phyloP scores from a whole-genome alignment of 352 stramenopile species.

The Bremia lactucae region DNA sequence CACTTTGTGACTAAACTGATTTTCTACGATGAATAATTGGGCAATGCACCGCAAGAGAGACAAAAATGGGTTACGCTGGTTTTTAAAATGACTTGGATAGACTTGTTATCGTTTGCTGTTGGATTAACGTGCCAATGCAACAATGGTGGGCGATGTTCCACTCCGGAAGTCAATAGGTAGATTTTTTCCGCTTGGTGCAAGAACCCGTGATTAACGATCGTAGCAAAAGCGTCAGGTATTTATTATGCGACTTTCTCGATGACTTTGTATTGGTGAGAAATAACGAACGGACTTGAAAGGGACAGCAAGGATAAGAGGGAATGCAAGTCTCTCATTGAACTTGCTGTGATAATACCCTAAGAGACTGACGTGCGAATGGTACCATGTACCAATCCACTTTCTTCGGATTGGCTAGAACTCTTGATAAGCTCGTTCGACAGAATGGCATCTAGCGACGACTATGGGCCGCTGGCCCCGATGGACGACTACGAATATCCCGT shows the following conservation, averaged over 20 bases:
- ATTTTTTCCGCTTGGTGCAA: constrained; percentile 4
- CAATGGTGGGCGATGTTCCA: constrained; percentile 8
- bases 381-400: constrained; percentile 19
- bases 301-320: constrained; percentile 1
- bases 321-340: constrained; percentile 22
- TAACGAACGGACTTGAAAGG: constrained; percentile 4
- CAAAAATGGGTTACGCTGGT: too few species aligned
- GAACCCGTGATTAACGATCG: constrained; percentile 6
- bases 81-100: too few species aligned
- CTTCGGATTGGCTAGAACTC: constrained; percentile 10
- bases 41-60: too few species aligned
- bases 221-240: not conserved
- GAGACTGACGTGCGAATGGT: constrained; percentile 21
- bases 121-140: constrained; percentile 15
- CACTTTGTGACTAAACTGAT: too few species aligned
- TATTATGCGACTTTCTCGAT: not conserved
- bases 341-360: constrained; percentile 10
- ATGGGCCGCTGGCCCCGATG: constrained; percentile 3
- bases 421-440: constrained; percentile 1
- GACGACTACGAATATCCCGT: constrained; percentile 54
- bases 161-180: not conserved
- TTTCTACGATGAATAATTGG: too few species aligned
- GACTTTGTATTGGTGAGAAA: not conserved
- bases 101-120: constrained; percentile 14
- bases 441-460: constrained; percentile 8